Conservation (phyloP, 805 yeast genomes). For the Candida jianshihensis region DNA sequence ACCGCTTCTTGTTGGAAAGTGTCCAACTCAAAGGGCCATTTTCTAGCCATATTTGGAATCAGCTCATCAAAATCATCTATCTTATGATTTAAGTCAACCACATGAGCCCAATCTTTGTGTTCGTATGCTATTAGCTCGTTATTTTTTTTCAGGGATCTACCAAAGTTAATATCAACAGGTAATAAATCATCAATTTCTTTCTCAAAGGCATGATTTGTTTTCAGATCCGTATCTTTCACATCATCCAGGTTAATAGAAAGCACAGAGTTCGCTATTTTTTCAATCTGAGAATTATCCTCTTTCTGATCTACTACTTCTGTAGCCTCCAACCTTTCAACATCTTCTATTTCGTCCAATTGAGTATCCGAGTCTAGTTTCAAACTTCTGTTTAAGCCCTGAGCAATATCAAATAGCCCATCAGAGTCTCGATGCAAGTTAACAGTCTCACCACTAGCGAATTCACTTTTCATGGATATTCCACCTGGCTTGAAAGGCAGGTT, state of each 20-base stretch:
- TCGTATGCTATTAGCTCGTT: slow-evolving; percentile 14
- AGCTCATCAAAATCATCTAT: slow-evolving; percentile 81
- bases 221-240: background rate
- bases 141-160: slow-evolving; percentile 27
- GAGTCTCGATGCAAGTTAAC: slow-evolving; percentile 54
- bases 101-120: slow-evolving; percentile 86
- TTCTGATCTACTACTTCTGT: slow-evolving; percentile 25
- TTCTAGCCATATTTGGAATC: slow-evolving; percentile 88
- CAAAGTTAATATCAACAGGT: slow-evolving; percentile 44
- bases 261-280: background rate
- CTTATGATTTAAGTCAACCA: slow-evolving; percentile 78
- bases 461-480: slow-evolving; percentile 41
- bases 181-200: slow-evolving; percentile 42
- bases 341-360: slow-evolving; percentile 9
- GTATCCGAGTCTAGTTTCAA: slow-evolving; percentile 23
- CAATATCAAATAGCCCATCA: slow-evolving; percentile 72
- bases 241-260: slow-evolving; percentile 4
- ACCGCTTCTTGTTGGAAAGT: slow-evolving; percentile 96
- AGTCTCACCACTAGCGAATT: slow-evolving; percentile 29
- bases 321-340: slow-evolving; percentile 21
- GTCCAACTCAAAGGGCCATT: slow-evolving; percentile 93
- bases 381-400: slow-evolving; percentile 80
- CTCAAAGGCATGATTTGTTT: slow-evolving; percentile 13
- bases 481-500: slow-evolving; percentile 93
- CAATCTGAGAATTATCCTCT: background rate